These are phyloP conservation scores for Cryptococcus depauperatus DNA, from an alignment of 1,284 basidiomycete species.

Conservation along the genomic window DNA sequence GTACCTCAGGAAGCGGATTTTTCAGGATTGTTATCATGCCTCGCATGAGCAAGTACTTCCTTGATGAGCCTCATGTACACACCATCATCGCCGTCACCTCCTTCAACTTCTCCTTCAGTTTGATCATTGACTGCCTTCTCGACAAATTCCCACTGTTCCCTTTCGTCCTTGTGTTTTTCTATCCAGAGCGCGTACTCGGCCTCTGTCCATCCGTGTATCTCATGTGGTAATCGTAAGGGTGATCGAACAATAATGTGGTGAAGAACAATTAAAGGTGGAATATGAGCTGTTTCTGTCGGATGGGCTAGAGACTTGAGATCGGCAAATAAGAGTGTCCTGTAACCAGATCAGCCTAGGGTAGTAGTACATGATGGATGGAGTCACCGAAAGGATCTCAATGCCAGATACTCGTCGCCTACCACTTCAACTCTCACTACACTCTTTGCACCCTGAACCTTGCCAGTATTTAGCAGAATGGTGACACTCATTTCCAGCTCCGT, in stretches of 20 bases:
- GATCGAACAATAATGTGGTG: constrained; percentile 90
- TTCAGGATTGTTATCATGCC: constrained; percentile 18
- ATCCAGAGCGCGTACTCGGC: constrained; percentile 60
- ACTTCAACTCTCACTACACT: constrained; percentile 59
- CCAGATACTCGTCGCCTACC: constrained; percentile 70
- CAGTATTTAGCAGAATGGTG: constrained; percentile 60
- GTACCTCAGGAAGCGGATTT: too few species aligned
- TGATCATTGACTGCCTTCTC: constrained; percentile 40
- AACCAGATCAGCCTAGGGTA: neutral
- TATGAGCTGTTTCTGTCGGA: constrained; percentile 56
- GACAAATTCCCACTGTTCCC: constrained; percentile 32
- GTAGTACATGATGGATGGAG: constrained; percentile 22
- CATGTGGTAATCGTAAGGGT: constrained; percentile 72
- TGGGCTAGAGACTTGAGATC: constrained; percentile 62
- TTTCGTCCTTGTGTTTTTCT: constrained; percentile 33
- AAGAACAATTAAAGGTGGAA: constrained; percentile 73
- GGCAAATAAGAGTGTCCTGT: constrained; percentile 75
- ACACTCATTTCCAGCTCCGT: constrained; percentile 87
- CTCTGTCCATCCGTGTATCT: constrained; percentile 82
- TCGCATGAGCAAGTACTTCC: constrained; percentile 34
- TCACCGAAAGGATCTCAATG: constrained; percentile 69
- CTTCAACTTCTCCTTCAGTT: constrained; percentile 12
- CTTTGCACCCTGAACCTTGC: constrained; percentile 49
- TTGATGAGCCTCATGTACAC: constrained; percentile 24
- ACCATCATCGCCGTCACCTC: constrained; percentile 17